Evolutionary conservation across 192 early-diverging fungal species (phyloP).

Genomic region (Coemansia sp.): DNA sequence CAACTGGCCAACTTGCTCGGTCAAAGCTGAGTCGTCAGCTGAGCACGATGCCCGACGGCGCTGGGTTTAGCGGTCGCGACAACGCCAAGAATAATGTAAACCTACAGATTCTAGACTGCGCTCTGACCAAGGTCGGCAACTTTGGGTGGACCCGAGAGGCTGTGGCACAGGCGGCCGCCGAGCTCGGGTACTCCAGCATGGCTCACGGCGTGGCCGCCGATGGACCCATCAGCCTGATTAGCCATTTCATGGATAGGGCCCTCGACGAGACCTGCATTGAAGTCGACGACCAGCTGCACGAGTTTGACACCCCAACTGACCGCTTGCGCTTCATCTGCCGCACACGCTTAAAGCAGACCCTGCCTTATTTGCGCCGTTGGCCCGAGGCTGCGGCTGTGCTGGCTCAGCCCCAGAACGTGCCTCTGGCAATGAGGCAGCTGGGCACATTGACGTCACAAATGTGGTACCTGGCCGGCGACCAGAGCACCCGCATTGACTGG

Average conservation of each 20-base stretch:
- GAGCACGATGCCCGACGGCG: neutral
- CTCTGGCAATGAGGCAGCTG: constrained; percentile 65
- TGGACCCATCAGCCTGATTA: constrained; percentile 67
- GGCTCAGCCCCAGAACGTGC: constrained; percentile 73
- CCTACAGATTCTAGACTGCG: constrained; percentile 56
- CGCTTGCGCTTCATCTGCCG: constrained; percentile 60
- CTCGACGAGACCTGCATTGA: constrained; percentile 57
- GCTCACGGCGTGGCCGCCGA: constrained; percentile 64
- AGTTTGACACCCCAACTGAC: constrained; percentile 42
- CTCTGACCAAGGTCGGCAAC: constrained; percentile 63
- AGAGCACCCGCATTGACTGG: constrained; percentile 78
- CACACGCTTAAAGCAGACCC: constrained; percentile 64
- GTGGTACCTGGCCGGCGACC: constrained; percentile 84
- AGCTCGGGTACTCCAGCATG: constrained; percentile 66
- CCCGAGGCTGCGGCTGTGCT: constrained; percentile 71
- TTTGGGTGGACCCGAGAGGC: constrained; percentile 74
- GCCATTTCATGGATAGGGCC: constrained; percentile 68
- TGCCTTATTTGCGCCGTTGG: constrained; percentile 71
- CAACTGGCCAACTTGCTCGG: neutral
- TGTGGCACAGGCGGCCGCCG: constrained; percentile 58
- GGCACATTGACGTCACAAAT: constrained; percentile 74
- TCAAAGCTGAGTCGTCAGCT: neutral
- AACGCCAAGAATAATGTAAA: constrained; percentile 4
- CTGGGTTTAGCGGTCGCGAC: constrained; percentile 1
- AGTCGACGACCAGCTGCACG: constrained; percentile 57